Evolutionary conservation across 306 rosid genomes (phyloP).

Genomic region (Chamaecrista fasciculata): DNA sequence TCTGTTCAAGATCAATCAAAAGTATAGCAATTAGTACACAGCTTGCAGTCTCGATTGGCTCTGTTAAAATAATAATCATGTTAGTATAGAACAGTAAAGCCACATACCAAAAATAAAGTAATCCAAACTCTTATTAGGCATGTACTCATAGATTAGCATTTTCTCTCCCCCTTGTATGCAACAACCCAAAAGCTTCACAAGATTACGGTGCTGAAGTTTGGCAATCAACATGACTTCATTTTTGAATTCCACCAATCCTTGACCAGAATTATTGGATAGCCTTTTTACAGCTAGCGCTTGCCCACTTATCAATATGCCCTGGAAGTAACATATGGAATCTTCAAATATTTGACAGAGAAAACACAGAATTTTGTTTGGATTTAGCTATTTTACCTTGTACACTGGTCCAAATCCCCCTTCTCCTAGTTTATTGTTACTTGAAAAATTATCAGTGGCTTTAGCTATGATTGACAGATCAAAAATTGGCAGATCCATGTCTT

Average conservation of each 20-base stretch:
- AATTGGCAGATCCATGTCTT: neutral
- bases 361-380: too few species aligned
- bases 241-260: too few species aligned
- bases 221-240: too few species aligned
- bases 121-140: too few species aligned
- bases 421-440: neutral
- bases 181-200: conserved; percentile 32
- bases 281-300: conserved; percentile 22
- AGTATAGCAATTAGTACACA: neutral
- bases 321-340: neutral
- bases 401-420: neutral
- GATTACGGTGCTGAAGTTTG: conserved; percentile 25
- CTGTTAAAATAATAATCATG: neutral
- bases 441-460: too few species aligned
- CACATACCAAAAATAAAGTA: conserved; percentile 25
- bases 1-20: neutral
- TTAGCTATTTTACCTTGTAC: neutral
- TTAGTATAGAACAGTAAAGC: neutral
- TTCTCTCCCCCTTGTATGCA: too few species aligned
- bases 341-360: too few species aligned
- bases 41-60: neutral
- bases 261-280: too few species aligned
- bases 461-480: neutral
- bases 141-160: too few species aligned
- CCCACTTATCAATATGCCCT: neutral